Evolutionary conservation across 2,329 filamentous ascomycete species (phyloP), one percentile per base, ranked within the genome.

Genomic region (Pyrenophora tritici-repentis): DNA sequence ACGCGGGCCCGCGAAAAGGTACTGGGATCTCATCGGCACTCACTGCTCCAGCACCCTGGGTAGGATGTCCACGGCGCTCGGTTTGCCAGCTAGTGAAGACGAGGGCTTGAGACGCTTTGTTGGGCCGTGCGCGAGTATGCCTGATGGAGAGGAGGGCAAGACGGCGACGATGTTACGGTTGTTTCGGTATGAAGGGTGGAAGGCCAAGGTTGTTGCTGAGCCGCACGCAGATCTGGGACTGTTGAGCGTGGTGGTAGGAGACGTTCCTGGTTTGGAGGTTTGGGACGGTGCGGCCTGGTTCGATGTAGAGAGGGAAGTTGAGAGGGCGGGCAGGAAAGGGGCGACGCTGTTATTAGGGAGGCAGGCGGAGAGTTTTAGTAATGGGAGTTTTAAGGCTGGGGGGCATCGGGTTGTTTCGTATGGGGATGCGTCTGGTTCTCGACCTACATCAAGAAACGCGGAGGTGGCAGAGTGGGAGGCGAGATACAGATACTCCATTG

Each of bases 401-500:
- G 68, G 66, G 1, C 72, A 74, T 52, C 42, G 66, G 1, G 72
- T 74, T n/a, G 65, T 72, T 4, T 63, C 68, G 6, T 73, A 74
- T 45, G 68, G 67, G 2, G 26, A 2, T 20, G 18, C 18, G 18
- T 20, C 18, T 20, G 18, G 18, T 20, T 20, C 5, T 20, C 18
- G 5, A 20, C 18, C 18, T 20, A 20, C 18, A 20, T 20, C 5
- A 5, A 20, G 3, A 20, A 5, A 20, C 5, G 18, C 18, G 18
- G 18, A 20, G 18, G 18, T 20, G 18, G 18, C 4, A 7, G 33
- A 12, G n/a, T 16, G 18, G 53, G 22, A 55, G 4, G 48, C 52
- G 18, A 60, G 47, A 10, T 73, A 74, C 40, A 55, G 72, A 12
- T 70, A 65, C 48, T 70, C 66, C 3, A 70, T 74, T 16, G 71